Percentiles rank a stretch among this genome's conserved stretches.
Evolutionary conservation across 176 grass and related monocot genomes (phyloP).

Genomic region (Dendrocalamus sinicus): DNA sequence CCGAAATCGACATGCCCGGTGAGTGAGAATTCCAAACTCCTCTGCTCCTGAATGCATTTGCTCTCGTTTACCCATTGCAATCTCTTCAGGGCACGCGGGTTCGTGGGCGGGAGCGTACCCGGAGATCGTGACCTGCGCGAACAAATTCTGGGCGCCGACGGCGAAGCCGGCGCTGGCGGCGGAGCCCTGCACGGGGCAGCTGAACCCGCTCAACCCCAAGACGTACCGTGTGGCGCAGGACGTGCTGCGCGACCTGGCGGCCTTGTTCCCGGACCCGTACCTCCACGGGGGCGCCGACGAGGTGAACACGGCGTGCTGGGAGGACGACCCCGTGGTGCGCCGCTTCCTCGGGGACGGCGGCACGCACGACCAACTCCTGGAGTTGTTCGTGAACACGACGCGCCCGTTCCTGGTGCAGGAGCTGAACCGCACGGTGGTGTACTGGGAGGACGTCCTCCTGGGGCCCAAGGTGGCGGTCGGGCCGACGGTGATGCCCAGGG

Average conservation of each 20-base stretch:
- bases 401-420: slow-evolving; percentile 64
- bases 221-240: slow-evolving; percentile 78
- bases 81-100: slow-evolving; percentile 63
- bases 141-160: slow-evolving; percentile 81
- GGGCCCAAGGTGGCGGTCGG: slow-evolving; percentile 61
- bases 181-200: slow-evolving; percentile 85
- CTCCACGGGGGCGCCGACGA: slow-evolving; percentile 86
- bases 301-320: slow-evolving; percentile 95
- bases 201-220: slow-evolving; percentile 83
- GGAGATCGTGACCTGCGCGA: slow-evolving; percentile 87
- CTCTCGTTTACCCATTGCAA: not conserved
- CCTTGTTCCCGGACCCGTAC: slow-evolving; percentile 72
- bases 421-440: slow-evolving; percentile 88
- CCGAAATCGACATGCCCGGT: slow-evolving; percentile 96
- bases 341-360: slow-evolving; percentile 65
- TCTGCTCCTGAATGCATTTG: not conserved
- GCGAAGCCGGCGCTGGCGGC: slow-evolving; percentile 62
- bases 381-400: slow-evolving; percentile 80
- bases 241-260: slow-evolving; percentile 68
- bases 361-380: slow-evolving; percentile 72
- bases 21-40: not conserved
- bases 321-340: slow-evolving; percentile 61
- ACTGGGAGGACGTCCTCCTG: slow-evolving; percentile 95
- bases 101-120: slow-evolving; percentile 89
- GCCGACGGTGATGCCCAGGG: slow-evolving; percentile 55